phyloP scores from a whole-genome alignment of 2,329 filamentous ascomycete genomes.

The Hymenoscyphus fructigenus region DNA sequence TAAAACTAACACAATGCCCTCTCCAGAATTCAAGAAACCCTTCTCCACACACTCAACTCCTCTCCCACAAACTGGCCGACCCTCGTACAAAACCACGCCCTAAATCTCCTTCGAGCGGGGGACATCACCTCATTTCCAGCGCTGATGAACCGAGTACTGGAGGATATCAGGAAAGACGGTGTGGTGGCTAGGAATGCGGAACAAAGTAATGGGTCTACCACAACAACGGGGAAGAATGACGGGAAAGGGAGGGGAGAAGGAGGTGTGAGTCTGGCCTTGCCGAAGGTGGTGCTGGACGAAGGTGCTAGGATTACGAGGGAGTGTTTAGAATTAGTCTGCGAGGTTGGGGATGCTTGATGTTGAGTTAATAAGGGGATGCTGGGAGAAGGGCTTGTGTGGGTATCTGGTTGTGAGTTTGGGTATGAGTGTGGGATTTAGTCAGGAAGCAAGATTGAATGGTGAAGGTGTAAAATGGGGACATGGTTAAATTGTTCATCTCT shows the following conservation, averaged over 20 bases:
- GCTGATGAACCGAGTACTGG: conserved; percentile 60
- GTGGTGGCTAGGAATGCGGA: not conserved
- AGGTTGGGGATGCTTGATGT: conserved; percentile 24
- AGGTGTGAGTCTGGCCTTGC: conserved; percentile 51
- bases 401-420: not conserved
- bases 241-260: conserved; percentile 19
- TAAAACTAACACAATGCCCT: conserved; percentile 13
- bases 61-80: conserved; percentile 63
- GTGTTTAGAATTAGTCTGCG: conserved; percentile 49
- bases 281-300: conserved; percentile 59
- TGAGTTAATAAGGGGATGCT: not conserved
- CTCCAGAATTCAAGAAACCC: conserved; percentile 60
- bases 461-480: not conserved
- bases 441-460: not conserved
- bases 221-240: conserved; percentile 17
- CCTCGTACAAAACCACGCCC: conserved; percentile 57
- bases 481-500: not conserved
- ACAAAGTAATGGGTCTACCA: conserved; percentile 28
- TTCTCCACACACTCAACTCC: conserved; percentile 61
- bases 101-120: conserved; percentile 58
- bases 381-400: not conserved
- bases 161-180: conserved; percentile 49
- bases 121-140: conserved; percentile 60
- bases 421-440: not conserved
- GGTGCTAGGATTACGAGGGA: conserved; percentile 60